phyloP scores from a whole-genome alignment of 179 eudicot species.

The Pouteria campechiana region DNA sequence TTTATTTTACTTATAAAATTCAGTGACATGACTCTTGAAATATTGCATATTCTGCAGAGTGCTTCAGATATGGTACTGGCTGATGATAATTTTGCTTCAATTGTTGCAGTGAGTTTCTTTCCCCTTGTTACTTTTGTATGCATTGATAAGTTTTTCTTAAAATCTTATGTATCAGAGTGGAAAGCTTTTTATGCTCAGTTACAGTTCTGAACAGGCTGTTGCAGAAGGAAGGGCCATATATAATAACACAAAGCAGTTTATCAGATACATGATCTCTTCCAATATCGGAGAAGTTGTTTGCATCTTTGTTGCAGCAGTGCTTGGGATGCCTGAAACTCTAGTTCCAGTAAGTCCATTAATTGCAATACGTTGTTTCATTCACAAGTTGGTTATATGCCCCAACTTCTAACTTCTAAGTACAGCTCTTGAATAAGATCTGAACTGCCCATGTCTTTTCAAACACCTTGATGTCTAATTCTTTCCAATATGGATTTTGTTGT shows the following conservation, averaged over 20 bases:
- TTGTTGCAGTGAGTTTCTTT: conserved; percentile 71
- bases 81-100: conserved; percentile 97
- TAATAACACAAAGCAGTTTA: conserved; percentile 98
- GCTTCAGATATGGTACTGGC: conserved; percentile 99
- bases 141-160: neutral
- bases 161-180: neutral
- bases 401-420: no score
- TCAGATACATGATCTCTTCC: conserved; percentile 99
- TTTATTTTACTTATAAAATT: no score
- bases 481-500: no score
- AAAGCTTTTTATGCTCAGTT: neutral
- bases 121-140: neutral
- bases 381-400: no score
- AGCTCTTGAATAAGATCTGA: no score
- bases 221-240: conserved; percentile 99
- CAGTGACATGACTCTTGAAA: no score
- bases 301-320: conserved; percentile 97
- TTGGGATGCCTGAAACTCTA: conserved; percentile 98
- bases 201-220: conserved; percentile 63
- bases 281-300: conserved; percentile 99
- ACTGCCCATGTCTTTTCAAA: no score
- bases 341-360: conserved; percentile 66
- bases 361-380: no score
- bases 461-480: no score
- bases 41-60: no score